Conservation (phyloP, 1,284 basidiomycete genomes). For the Ceratobasidium sp. region DNA sequence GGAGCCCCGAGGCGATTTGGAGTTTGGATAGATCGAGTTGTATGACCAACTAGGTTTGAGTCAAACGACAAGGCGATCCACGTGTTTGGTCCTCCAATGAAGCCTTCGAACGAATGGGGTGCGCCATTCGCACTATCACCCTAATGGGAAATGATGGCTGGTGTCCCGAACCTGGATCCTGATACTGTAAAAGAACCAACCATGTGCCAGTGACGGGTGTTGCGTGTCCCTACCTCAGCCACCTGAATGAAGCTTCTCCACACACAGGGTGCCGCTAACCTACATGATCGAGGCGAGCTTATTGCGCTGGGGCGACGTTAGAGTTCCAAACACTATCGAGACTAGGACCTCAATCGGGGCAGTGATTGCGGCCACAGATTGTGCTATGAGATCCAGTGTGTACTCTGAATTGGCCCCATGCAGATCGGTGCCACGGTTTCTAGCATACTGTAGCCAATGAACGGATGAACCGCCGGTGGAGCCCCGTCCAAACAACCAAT, state of each 20-base stretch:
- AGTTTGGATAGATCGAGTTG: background rate
- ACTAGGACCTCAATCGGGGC: background rate
- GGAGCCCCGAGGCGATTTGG: conserved; percentile 31
- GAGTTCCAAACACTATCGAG: background rate
- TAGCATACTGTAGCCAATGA: too few relatives aligned
- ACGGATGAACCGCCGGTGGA: background rate
- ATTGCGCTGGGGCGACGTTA: conserved; percentile 8
- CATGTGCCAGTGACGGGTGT: conserved; percentile 1
- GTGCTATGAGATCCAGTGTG: background rate
- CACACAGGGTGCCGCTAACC: background rate
- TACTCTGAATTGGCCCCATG: background rate
- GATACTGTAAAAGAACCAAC: background rate
- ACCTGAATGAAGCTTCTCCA: conserved; percentile 17
- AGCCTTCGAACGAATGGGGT: background rate
- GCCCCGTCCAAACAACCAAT: background rate
- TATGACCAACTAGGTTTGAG: conserved; percentile 14
- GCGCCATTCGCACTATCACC: conserved; percentile 21
- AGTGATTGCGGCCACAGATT: background rate
- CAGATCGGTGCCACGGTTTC: too few relatives aligned
- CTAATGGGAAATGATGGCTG: conserved; percentile 2
- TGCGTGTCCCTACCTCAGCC: conserved; percentile 20
- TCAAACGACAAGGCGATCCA: conserved; percentile 26
- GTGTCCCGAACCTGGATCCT: background rate
- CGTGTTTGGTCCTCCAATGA: conserved; percentile 32
- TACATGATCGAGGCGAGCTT: conserved; percentile 27